Evolutionary conservation across 2,329 filamentous ascomycete species (phyloP).

Genomic region (Raffaelea ambrosiae): DNA sequence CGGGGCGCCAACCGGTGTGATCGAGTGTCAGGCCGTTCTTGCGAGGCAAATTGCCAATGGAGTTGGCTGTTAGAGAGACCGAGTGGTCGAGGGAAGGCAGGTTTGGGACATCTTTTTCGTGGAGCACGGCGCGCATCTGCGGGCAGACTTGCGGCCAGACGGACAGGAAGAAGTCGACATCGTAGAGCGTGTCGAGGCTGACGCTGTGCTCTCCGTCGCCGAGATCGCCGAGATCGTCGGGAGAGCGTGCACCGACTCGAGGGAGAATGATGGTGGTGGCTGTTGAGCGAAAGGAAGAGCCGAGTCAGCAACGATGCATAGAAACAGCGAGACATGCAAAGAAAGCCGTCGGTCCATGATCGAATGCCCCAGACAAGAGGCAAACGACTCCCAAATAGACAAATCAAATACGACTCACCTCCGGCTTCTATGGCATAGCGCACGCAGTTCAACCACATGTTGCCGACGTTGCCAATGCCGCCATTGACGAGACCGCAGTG

Average conservation of each 20-base stretch:
- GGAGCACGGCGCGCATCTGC: slow-evolving; percentile 10
- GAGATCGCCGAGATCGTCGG: slow-evolving; percentile 10
- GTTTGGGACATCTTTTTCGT: slow-evolving; percentile 6
- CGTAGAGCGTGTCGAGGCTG: slow-evolving; percentile 8
- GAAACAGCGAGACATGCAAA: not conserved
- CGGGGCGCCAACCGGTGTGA: slow-evolving; percentile 7
- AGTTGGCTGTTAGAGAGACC: not conserved
- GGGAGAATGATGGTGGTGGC: slow-evolving; percentile 14
- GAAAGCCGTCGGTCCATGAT: not conserved
- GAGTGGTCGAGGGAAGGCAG: slow-evolving; percentile 3
- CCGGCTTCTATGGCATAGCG: slow-evolving; percentile 24
- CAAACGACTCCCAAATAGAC: too few species aligned
- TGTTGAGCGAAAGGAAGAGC: too few species aligned
- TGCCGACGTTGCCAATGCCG: slow-evolving; percentile 26
- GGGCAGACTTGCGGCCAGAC: slow-evolving; percentile 11
- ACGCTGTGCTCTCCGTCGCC: slow-evolving; percentile 5
- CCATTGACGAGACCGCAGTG: slow-evolving; percentile 25
- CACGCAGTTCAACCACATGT: slow-evolving; percentile 27
- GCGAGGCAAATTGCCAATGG: slow-evolving; percentile 3
- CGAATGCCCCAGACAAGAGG: too few species aligned
- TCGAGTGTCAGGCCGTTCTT: slow-evolving; percentile 8
- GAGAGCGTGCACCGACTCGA: slow-evolving; percentile 15
- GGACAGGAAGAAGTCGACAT: slow-evolving; percentile 10
- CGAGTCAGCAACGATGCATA: too few species aligned
- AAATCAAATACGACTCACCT: slow-evolving; percentile 1